Conservation (phyloP, 225 moss, liverwort and hornwort species). For the Polytrichum formosum region DNA sequence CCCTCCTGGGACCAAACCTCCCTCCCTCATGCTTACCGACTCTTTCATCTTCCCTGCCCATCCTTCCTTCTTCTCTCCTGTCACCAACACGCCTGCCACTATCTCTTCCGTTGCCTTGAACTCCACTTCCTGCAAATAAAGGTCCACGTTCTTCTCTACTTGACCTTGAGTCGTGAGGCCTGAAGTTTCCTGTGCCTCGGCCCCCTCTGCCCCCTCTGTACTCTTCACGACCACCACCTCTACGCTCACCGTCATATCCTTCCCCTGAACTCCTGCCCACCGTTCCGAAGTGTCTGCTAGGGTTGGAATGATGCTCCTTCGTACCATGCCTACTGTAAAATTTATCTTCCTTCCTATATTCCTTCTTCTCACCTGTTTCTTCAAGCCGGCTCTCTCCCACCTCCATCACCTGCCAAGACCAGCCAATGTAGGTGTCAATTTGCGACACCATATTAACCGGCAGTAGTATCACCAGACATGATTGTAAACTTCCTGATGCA, state of each 20-base stretch:
- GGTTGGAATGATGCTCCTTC: slow-evolving; percentile 38
- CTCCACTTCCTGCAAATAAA: slow-evolving; percentile 36
- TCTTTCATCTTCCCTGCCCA: slow-evolving; percentile 29
- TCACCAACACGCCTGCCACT: slow-evolving; percentile 28
- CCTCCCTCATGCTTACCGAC: slow-evolving; percentile 29
- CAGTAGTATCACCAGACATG: too few species aligned
- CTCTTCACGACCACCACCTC: slow-evolving; percentile 38
- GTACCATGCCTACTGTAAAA: slow-evolving; percentile 44
- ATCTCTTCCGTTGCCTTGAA: slow-evolving; percentile 31
- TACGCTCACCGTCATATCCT: slow-evolving; percentile 36
- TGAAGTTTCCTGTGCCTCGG: slow-evolving; percentile 34
- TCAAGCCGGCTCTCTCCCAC: slow-evolving; percentile 31
- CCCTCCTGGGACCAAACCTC: slow-evolving; percentile 37
- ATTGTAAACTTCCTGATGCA: too few species aligned
- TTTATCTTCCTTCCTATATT: slow-evolving; percentile 52
- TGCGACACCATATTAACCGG: too few species aligned
- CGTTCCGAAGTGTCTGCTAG: slow-evolving; percentile 47
- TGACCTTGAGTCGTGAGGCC: slow-evolving; percentile 36
- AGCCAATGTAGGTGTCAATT: not conserved
- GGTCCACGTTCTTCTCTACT: slow-evolving; percentile 33
- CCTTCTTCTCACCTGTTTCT: slow-evolving; percentile 39
- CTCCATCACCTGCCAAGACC: slow-evolving; percentile 41
- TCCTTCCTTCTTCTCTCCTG: slow-evolving; percentile 44
- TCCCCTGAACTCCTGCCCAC: slow-evolving; percentile 23
- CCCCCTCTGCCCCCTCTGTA: slow-evolving; percentile 30